Conservation (phyloP, 345 rosid species). For the Pseudoturritis turrita region DNA sequence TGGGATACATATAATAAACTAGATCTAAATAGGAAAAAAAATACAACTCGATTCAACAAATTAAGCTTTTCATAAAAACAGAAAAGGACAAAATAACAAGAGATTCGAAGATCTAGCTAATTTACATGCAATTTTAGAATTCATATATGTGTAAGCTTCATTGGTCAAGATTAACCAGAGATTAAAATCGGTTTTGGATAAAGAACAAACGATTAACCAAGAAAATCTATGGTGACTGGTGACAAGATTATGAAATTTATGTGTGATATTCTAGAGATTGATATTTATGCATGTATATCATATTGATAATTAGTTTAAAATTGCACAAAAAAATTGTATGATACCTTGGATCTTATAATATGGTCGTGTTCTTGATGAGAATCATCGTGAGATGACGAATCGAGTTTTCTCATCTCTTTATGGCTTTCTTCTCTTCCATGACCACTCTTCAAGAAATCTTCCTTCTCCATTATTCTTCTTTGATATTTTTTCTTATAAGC, state of each 20-base stretch:
- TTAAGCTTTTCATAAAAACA: background rate
- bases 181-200: background rate
- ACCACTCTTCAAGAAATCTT: constrained; percentile 16
- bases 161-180: background rate
- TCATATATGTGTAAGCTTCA: background rate
- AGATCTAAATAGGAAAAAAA: background rate
- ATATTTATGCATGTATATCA: background rate
- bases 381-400: constrained; percentile 27
- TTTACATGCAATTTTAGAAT: background rate
- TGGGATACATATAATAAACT: background rate
- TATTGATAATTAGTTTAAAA: background rate
- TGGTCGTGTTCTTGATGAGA: constrained; percentile 30
- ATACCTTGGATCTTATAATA: constrained; percentile 37
- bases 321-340: background rate
- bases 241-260: background rate
- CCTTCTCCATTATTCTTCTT: constrained; percentile 14
- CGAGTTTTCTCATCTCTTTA: constrained; percentile 29
- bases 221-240: background rate
- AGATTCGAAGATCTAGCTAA: constrained; percentile 9
- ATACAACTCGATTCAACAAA: background rate
- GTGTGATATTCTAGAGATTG: background rate
- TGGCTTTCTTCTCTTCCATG: constrained; percentile 14
- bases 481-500: constrained; percentile 28
- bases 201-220: background rate
- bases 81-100: background rate